phyloP scores from a whole-genome alignment of 106 monocot genomes.

The Iris macrosiphon region DNA sequence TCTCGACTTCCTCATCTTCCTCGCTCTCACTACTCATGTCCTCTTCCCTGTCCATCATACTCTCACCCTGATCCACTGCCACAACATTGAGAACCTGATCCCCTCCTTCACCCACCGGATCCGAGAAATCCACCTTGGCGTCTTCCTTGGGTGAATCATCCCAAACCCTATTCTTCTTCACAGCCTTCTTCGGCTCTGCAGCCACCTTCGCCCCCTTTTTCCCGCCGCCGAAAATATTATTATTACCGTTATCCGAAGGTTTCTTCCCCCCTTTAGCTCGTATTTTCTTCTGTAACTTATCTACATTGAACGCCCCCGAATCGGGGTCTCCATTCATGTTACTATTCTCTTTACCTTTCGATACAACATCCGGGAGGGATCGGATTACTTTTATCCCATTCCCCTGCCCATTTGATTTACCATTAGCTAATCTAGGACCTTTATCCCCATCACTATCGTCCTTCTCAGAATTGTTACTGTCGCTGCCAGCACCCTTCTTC shows the following conservation, averaged over 20 bases:
- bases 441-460: slow-evolving; percentile 28
- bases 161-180: slow-evolving; percentile 96
- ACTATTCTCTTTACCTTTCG: slow-evolving; percentile 57
- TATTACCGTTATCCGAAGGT: slow-evolving; percentile 11
- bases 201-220: slow-evolving; percentile 2
- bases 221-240: slow-evolving; percentile 1
- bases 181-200: slow-evolving; percentile 51
- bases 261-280: slow-evolving; percentile 71
- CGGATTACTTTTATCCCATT: slow-evolving; percentile 23
- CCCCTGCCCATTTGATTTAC: slow-evolving; percentile 23
- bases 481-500: slow-evolving; percentile 17
- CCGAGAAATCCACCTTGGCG: slow-evolving; percentile 79
- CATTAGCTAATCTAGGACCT: too few species aligned
- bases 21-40: slow-evolving; percentile 68
- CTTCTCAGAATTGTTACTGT: slow-evolving; percentile 3
- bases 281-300: slow-evolving; percentile 80
- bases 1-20: slow-evolving; percentile 49
- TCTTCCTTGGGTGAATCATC: slow-evolving; percentile 48
- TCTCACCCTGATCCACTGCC: slow-evolving; percentile 65
- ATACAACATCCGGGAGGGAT: slow-evolving; percentile 16
- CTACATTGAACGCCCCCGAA: slow-evolving; percentile 89
- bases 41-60: slow-evolving; percentile 98
- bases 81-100: slow-evolving; percentile 40
- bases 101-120: slow-evolving; percentile 77
- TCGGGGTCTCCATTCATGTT: slow-evolving; percentile 41